A percentile compares a stretch with the other conserved stretches of the same genome.
These are phyloP conservation scores for Globisporangium paroecandrum DNA, from an alignment of 352 stramenopile genomes.

Conservation along the genomic window DNA sequence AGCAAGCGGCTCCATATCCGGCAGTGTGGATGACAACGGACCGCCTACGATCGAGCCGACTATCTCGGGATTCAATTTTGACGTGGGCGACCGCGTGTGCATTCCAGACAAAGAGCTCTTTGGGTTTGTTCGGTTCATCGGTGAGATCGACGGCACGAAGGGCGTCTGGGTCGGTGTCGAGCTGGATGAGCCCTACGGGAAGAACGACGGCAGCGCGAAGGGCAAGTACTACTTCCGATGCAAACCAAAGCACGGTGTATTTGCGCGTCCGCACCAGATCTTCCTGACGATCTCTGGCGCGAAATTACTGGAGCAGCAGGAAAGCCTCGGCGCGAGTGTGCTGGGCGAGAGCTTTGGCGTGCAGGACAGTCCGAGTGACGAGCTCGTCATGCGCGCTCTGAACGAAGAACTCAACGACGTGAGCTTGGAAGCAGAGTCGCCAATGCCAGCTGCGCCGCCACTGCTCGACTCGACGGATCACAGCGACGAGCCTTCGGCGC, in stretches of 20 bases:
- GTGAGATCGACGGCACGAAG: slow-evolving; percentile 68
- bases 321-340: slow-evolving; percentile 21
- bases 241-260: slow-evolving; percentile 76
- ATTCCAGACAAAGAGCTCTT: slow-evolving; percentile 86
- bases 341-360: slow-evolving; percentile 5
- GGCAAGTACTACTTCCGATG: slow-evolving; percentile 77
- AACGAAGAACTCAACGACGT: slow-evolving; percentile 24
- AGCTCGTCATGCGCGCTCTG: slow-evolving; percentile 23
- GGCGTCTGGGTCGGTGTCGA: slow-evolving; percentile 76
- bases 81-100: slow-evolving; percentile 73
- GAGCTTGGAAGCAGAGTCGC: slow-evolving; percentile 18
- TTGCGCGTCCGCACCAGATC: slow-evolving; percentile 73
- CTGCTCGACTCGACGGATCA: slow-evolving; percentile 23
- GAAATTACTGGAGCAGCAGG: slow-evolving; percentile 51
- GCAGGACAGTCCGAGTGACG: slow-evolving; percentile 24
- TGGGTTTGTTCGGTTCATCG: slow-evolving; percentile 72
- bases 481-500: slow-evolving; percentile 45
- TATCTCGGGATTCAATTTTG: slow-evolving; percentile 38
- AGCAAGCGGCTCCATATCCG: slow-evolving; percentile 21
- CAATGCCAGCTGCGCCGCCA: slow-evolving; percentile 23
- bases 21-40: slow-evolving; percentile 52
- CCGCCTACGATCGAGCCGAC: slow-evolving; percentile 19
- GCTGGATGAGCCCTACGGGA: slow-evolving; percentile 69
- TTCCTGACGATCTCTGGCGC: slow-evolving; percentile 59
- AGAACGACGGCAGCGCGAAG: slow-evolving; percentile 85